Conservation (phyloP, 225 moss, liverwort and hornwort species). For the Lunularia cruciata region DNA sequence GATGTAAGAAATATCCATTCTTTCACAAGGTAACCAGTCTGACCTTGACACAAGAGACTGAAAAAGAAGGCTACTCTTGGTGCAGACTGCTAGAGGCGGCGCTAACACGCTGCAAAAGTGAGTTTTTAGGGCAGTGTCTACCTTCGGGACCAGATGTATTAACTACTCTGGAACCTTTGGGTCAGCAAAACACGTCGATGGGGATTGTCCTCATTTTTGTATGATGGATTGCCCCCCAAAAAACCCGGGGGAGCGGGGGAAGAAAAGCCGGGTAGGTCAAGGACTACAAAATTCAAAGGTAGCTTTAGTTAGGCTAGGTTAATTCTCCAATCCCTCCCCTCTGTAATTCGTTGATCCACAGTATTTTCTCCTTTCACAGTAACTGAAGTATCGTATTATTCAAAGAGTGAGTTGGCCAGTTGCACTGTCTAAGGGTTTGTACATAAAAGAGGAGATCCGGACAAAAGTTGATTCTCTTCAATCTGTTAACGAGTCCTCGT, state of each 20-base stretch:
- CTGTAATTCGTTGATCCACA: constrained; percentile 39
- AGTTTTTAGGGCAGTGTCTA: constrained; percentile 38
- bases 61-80: constrained; percentile 20
- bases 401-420: constrained; percentile 41
- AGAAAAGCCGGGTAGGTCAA: constrained; percentile 42
- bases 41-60: constrained; percentile 30
- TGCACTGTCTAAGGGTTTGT: constrained; percentile 44
- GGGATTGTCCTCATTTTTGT: constrained; percentile 40
- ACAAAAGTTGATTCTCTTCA: constrained; percentile 35
- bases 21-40: constrained; percentile 37
- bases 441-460: constrained; percentile 51
- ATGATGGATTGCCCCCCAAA: constrained; percentile 52
- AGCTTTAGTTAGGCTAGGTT: constrained; percentile 38
- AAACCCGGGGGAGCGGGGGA: constrained; percentile 36
- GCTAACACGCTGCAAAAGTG: constrained; percentile 30
- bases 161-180: constrained; percentile 34
- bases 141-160: constrained; percentile 34
- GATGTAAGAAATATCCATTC: constrained; percentile 34
- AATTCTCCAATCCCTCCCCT: constrained; percentile 33
- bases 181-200: constrained; percentile 34
- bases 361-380: constrained; percentile 41
- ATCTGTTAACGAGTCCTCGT: constrained; percentile 17
- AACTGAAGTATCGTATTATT: constrained; percentile 41
- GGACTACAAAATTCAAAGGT: constrained; percentile 32
- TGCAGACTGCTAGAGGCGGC: constrained; percentile 32